Conservation (phyloP, 2,329 filamentous ascomycete species). For the Colletotrichum tropicale region DNA sequence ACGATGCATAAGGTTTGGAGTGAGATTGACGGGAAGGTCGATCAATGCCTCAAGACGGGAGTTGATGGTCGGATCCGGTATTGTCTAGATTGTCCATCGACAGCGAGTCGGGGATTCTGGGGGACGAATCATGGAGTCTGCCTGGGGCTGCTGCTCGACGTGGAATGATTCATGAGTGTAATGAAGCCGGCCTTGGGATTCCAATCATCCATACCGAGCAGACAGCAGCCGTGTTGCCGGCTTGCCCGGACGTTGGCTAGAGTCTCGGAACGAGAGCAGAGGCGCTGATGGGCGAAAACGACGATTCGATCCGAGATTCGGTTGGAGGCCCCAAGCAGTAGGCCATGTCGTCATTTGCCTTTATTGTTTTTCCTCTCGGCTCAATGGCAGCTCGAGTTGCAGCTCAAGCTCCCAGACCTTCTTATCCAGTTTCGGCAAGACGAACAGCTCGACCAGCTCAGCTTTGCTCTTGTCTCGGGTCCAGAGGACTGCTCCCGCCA, state of each 20-base stretch:
- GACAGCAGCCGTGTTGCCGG: not conserved
- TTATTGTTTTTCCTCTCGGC: not conserved
- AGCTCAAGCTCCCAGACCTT: not conserved
- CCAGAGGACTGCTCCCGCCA: not conserved
- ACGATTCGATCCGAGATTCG: not conserved
- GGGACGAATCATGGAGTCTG: not conserved
- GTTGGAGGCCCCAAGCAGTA: not conserved
- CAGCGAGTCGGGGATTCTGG: not conserved
- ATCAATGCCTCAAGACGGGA: constrained; percentile 8
- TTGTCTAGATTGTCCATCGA: not conserved
- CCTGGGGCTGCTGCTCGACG: not conserved
- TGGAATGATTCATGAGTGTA: not conserved
- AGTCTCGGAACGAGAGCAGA: not conserved
- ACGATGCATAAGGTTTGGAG: not conserved
- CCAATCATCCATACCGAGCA: not conserved
- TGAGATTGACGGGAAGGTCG: constrained; percentile 6
- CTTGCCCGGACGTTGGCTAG: not conserved
- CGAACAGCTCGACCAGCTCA: not conserved
- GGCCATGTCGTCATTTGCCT: not conserved
- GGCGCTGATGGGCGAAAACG: not conserved
- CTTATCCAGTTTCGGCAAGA: not conserved
- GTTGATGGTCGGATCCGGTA: not conserved
- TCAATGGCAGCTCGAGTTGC: not conserved
- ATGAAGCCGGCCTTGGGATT: not conserved
- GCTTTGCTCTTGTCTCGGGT: not conserved